Conservation (phyloP, 352 stramenopile species). For the Phytophthora sansomeana region DNA sequence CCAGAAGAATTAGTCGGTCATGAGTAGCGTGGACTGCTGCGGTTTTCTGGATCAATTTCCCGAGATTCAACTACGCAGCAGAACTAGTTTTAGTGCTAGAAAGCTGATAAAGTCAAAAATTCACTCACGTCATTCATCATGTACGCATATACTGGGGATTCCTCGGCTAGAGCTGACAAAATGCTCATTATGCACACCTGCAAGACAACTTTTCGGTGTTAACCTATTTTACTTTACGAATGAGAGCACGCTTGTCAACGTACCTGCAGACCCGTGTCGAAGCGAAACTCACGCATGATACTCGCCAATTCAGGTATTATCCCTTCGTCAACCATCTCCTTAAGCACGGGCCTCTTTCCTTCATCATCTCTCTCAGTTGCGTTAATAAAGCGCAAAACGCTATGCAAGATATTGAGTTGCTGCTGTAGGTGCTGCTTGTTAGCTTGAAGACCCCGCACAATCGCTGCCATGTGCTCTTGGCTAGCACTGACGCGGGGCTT, state of each 20-base stretch:
- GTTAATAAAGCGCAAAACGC: slow-evolving; percentile 46
- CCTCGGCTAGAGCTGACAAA: slow-evolving; percentile 51
- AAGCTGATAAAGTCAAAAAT: background rate
- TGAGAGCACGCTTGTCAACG: background rate
- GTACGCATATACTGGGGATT: slow-evolving; percentile 63
- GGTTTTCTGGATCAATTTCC: slow-evolving; percentile 54
- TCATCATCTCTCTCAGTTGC: slow-evolving; percentile 30
- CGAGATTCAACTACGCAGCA: slow-evolving; percentile 24
- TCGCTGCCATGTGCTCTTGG: slow-evolving; percentile 17
- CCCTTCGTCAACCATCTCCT: slow-evolving; percentile 53
- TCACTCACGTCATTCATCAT: slow-evolving; percentile 61
- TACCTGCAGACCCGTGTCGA: slow-evolving; percentile 61
- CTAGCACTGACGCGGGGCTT: slow-evolving; percentile 24
- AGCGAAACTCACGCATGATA: slow-evolving; percentile 74
- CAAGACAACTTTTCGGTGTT: background rate
- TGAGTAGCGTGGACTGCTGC: slow-evolving; percentile 50
- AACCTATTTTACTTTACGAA: background rate
- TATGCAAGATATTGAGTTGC: slow-evolving; percentile 51
- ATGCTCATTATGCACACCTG: slow-evolving; percentile 55
- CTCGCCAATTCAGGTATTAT: slow-evolving; percentile 48
- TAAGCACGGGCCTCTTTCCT: slow-evolving; percentile 36
- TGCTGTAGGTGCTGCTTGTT: slow-evolving; percentile 49
- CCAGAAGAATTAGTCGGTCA: slow-evolving; percentile 52
- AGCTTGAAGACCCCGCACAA: slow-evolving; percentile 46
- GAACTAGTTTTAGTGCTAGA: background rate